A percentile compares a stretch with the other conserved stretches of the same genome.
phyloP scores from a whole-genome alignment of 306 rosid genomes.

The Hylodesmum podocarpum region DNA sequence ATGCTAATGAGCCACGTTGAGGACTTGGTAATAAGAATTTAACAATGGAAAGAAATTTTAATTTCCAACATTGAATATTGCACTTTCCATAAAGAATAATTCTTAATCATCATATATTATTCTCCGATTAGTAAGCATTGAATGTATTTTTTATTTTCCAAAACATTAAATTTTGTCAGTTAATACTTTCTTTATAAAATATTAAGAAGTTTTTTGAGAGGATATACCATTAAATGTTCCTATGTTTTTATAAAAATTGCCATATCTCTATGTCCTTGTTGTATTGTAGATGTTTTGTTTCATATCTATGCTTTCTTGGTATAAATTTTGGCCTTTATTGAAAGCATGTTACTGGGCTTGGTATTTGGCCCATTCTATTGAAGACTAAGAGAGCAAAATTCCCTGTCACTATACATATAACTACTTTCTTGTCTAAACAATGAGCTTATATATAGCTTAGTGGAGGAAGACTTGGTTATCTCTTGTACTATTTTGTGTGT shows the following conservation, averaged over 20 bases:
- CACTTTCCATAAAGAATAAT: neutral
- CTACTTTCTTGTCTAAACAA: neutral
- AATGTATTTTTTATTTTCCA: neutral
- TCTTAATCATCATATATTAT: neutral
- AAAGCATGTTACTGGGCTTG: neutral
- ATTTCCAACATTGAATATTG: neutral
- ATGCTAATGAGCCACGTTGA: neutral
- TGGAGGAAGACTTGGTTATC: neutral
- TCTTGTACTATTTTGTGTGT: neutral
- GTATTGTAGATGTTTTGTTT: neutral
- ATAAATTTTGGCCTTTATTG: neutral
- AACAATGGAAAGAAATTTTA: neutral
- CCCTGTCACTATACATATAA: neutral
- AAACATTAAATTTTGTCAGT: neutral
- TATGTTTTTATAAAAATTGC: too few species aligned
- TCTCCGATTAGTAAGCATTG: neutral
- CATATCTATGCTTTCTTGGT: neutral
- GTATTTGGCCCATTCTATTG: neutral
- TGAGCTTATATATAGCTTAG: neutral
- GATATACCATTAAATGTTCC: too few species aligned
- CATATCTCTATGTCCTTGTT: too few species aligned
- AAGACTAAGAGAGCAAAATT: neutral
- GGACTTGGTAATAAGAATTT: neutral
- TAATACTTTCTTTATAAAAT: neutral
- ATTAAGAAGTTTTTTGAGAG: neutral